Evolutionary conservation across 2,329 filamentous ascomycete species (phyloP), one percentile per base, ranked within the genome.

Genomic region (Pestalotiopsis sp.): DNA sequence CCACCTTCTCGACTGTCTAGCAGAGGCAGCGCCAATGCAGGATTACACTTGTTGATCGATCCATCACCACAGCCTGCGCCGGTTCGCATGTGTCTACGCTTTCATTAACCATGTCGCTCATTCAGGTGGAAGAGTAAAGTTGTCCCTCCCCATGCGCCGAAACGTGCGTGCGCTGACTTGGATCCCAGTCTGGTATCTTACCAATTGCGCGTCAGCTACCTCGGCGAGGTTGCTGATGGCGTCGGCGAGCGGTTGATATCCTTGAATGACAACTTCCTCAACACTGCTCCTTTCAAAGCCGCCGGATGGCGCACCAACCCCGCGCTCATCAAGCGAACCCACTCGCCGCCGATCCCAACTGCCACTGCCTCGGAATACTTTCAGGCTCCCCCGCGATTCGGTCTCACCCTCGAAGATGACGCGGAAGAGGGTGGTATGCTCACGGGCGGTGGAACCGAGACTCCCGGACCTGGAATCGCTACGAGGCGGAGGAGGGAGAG

Each of bases 291-390:
- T 38, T 96, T 95, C 84, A 94, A 94, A 80, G 90, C 92, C 64
- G 92, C 93, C 70, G 94, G 93, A 72, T 96, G 93, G 93, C 88
- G 89, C 58, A 84, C 91, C 63, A 93, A 92, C 76, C 88, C 91
- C 11, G 87, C 91, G 20, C 90, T 94, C 72, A 90, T 92, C 78
- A 95, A 95, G 80, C 90, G 93, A 74, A 95, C 92, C 61, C 92
- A 97, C 79, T 96, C 93, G 2, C 94, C 93, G 23, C 93, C 93
- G 1, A 97, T 97, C 68, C 93, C 93, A 11, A 95, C 93, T 4
- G 92, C 92, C 14, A 89, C 94, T 70, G 91, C 92, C 38, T 93
- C 92, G 61, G 93, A 96, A 77, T 96, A 96, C 81, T 96, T 96
- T 77, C 92, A 94, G 65, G 85, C 78, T 41, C 87, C 92, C 1